A percentile compares a stretch with the other conserved stretches of the same genome.
phyloP scores from a whole-genome alignment of 2,329 filamentous ascomycete genomes.

The Karstenula rhodostoma region DNA sequence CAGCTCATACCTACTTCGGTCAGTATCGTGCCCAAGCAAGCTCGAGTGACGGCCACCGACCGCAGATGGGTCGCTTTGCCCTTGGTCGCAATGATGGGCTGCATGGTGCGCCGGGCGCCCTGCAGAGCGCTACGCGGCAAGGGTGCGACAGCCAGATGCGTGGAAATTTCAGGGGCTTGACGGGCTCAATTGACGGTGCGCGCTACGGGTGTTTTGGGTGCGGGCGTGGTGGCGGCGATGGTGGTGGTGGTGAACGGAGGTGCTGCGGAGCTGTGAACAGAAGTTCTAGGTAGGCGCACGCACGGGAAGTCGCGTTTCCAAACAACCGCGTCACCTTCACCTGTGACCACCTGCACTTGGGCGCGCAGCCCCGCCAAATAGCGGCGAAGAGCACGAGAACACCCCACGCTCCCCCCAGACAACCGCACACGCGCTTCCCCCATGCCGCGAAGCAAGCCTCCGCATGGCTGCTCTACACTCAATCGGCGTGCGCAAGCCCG shows the following conservation, averaged over 20 bases:
- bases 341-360: slow-evolving; percentile 20
- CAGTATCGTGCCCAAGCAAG: background rate
- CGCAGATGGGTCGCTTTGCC: slow-evolving; percentile 46
- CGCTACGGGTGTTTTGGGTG: background rate
- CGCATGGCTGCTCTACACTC: slow-evolving; percentile 90
- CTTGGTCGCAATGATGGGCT: slow-evolving; percentile 70
- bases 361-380: slow-evolving; percentile 22
- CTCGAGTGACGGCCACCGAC: slow-evolving; percentile 17
- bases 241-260: slow-evolving; percentile 21
- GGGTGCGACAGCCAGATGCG: background rate
- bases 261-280: slow-evolving; percentile 20
- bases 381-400: background rate
- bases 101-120: slow-evolving; percentile 58
- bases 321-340: slow-evolving; percentile 34
- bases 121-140: slow-evolving; percentile 3
- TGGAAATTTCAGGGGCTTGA: background rate
- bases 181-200: background rate
- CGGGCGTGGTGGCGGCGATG: slow-evolving; percentile 1
- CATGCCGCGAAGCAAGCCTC: slow-evolving; percentile 42
- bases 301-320: slow-evolving; percentile 31
- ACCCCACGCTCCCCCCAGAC: background rate
- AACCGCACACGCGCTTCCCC: slow-evolving; percentile 26
- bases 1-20: slow-evolving; percentile 63
- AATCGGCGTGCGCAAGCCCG: slow-evolving; percentile 87
- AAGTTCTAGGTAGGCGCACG: slow-evolving; percentile 16